A percentile compares a stretch with the other conserved stretches of the same genome.
These are phyloP conservation scores for Omphalea diandra DNA, from an alignment of 441 rosid genomes.

Conservation along the genomic window DNA sequence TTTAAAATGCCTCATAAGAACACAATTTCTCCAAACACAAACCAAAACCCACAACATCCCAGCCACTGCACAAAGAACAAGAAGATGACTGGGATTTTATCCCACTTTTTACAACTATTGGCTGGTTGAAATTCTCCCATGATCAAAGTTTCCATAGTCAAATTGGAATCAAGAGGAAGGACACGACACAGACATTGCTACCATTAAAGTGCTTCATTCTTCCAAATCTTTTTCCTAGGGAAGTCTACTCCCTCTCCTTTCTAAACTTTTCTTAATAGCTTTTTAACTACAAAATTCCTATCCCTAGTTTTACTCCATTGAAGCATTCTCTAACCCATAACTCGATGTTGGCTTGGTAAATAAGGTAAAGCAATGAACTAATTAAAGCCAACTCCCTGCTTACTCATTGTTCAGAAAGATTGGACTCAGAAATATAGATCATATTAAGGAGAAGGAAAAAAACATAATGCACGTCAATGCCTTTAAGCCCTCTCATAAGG, in stretches of 20 bases:
- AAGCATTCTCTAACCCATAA: no score
- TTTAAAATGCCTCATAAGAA: neutral
- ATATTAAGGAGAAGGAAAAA: neutral
- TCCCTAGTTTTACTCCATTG: no score
- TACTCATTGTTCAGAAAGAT: neutral
- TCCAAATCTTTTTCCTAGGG: neutral
- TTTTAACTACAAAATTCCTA: no score
- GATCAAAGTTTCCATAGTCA: neutral
- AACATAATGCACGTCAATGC: neutral
- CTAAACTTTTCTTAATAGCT: neutral
- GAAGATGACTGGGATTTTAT: neutral
- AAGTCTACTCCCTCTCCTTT: neutral
- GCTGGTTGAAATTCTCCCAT: neutral
- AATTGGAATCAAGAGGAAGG: neutral
- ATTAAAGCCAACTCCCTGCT: neutral
- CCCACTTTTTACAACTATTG: neutral
- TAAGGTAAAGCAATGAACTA: neutral
- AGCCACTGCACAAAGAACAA: neutral
- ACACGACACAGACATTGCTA: neutral
- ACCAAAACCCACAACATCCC: neutral
- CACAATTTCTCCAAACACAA: neutral
- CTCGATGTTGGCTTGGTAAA: neutral
- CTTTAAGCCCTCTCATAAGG: neutral
- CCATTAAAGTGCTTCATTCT: neutral
- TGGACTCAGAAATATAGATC: neutral